These are phyloP conservation scores for Chloromonas sp. DNA, from an alignment of 163 green algal species.

Conservation along the genomic window DNA sequence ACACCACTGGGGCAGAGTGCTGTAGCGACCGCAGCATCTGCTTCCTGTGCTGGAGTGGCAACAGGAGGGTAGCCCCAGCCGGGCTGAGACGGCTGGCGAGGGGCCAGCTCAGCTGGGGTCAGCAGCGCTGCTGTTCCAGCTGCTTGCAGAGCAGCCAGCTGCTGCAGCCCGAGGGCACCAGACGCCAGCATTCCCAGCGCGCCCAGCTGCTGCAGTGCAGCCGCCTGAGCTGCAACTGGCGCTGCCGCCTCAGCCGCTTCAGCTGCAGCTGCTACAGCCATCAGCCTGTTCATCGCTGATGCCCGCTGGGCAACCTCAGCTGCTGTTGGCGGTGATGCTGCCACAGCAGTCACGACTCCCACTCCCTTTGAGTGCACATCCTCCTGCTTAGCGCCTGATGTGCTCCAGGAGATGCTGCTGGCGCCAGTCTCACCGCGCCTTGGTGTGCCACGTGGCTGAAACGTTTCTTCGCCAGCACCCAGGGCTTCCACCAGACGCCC, in stretches of 20 bases:
- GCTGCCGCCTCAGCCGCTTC: constrained; percentile 8
- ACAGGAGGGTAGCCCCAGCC: not conserved
- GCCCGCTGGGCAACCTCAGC: constrained; percentile 8
- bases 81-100: no score
- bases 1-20: no score
- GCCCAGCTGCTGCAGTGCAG: not conserved
- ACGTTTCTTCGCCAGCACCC: no score
- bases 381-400: no score
- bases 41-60: not conserved
- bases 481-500: constrained; percentile 8
- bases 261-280: not conserved
- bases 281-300: constrained; percentile 7
- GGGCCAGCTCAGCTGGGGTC: no score
- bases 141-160: constrained; percentile 7
- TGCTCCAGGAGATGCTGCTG: not conserved
- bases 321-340: constrained; percentile 1
- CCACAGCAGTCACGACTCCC: not conserved
- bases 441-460: not conserved
- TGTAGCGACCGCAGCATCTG: no score
- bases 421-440: not conserved
- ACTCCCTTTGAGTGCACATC: not conserved
- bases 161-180: not conserved
- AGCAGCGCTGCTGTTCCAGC: constrained; percentile 4
- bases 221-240: not conserved
- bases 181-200: not conserved